These are phyloP conservation scores for Orychophragmus violaceus DNA, from an alignment of 345 rosid genomes.

Conservation along the genomic window DNA sequence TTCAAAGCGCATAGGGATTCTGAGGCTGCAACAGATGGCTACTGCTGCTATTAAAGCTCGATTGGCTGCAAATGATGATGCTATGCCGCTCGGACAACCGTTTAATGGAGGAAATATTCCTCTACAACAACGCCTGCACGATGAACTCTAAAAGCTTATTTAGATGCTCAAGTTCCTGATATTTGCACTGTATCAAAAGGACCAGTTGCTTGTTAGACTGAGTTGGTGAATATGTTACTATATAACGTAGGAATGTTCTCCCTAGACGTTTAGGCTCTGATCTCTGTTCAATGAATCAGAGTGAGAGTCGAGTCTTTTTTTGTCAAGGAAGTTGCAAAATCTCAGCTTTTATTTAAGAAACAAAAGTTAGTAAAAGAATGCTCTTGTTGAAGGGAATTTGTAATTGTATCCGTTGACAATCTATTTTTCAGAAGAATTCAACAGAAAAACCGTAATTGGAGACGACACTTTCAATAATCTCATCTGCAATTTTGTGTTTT, in stretches of 20 bases:
- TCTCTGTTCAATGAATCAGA: background rate
- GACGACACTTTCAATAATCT: background rate
- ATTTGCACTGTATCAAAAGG: background rate
- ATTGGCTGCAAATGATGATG: constrained; percentile 47
- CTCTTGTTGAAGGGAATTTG: background rate
- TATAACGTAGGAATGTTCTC: background rate
- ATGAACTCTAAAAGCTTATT: constrained; percentile 53
- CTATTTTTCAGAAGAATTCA: background rate
- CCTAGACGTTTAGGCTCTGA: background rate
- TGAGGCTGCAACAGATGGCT: constrained; percentile 66
- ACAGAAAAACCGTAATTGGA: background rate
- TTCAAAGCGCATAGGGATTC: constrained; percentile 74
- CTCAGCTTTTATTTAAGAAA: background rate
- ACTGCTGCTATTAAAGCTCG: constrained; percentile 73
- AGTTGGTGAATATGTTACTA: background rate
- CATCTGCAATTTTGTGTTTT: background rate
- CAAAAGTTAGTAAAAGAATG: background rate
- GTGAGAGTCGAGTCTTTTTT: background rate
- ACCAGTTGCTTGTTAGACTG: background rate
- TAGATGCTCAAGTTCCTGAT: background rate
- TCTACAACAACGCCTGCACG: constrained; percentile 44
- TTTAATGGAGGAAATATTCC: constrained; percentile 37
- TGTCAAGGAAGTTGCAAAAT: background rate
- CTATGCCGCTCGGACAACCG: constrained; percentile 33
- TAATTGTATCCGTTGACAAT: background rate